phyloP scores from a whole-genome alignment of 2,329 filamentous ascomycete species.

The Cytospora chrysosperma region DNA sequence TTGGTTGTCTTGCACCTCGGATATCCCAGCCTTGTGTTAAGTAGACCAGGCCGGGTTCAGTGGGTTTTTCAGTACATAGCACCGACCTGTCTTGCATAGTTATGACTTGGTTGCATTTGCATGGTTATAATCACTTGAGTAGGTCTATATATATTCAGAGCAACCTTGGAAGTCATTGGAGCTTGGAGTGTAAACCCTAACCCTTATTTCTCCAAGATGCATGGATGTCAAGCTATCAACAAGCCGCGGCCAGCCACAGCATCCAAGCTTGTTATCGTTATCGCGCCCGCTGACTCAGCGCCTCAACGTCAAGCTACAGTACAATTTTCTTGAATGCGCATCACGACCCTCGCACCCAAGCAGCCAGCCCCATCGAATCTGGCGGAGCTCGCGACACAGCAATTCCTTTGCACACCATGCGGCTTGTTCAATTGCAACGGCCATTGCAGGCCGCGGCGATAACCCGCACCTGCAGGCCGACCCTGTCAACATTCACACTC shows the following conservation, averaged over 20 bases:
- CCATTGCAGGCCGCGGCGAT: slow-evolving; percentile 40
- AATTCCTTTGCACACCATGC: slow-evolving; percentile 34
- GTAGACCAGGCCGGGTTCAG: no score
- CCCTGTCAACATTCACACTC: slow-evolving; percentile 26
- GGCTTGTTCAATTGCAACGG: slow-evolving; percentile 45
- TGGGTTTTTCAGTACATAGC: no score
- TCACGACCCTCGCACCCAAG: not conserved
- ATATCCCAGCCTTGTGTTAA: no score
- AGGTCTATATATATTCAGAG: no score
- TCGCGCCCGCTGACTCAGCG: slow-evolving; percentile 21
- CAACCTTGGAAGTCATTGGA: no score
- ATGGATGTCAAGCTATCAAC: not conserved
- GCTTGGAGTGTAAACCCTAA: no score
- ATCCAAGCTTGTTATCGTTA: slow-evolving; percentile 18
- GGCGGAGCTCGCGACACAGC: slow-evolving; percentile 23
- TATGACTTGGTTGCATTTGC: no score
- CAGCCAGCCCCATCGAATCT: slow-evolving; percentile 4
- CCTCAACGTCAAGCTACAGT: not conserved
- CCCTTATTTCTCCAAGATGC: no score
- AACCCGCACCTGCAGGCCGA: slow-evolving; percentile 27
- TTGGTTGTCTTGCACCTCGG: no score
- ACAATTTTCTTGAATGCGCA: slow-evolving; percentile 17
- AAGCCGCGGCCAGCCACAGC: not conserved
- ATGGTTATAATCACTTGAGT: no score
- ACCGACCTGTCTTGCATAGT: no score